Evolutionary conservation across 192 early-diverging fungal species (phyloP), one percentile per base, ranked within the genome.

Genomic region (Coemansia sp.): DNA sequence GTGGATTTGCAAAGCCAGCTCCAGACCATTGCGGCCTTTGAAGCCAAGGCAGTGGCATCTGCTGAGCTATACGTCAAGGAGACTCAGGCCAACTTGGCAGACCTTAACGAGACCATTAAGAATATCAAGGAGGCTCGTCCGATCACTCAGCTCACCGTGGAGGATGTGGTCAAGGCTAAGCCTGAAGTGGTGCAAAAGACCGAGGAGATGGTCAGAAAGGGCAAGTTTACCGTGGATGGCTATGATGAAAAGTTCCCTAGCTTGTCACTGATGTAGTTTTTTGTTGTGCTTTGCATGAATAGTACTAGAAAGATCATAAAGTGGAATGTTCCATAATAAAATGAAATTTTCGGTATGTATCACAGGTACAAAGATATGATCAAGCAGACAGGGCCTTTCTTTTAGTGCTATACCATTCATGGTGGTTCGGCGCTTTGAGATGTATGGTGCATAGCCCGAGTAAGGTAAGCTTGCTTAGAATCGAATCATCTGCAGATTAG

Each of bases 111-210:
- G 53, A 92, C 96, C 42, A 80, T 97, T 46, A 87, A 72, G 68
- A 93, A 97, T 83, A 98, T 98, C 57, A 91, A 98, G 65, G 80
- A 80, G 48, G 88, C 96, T 21, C 87, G 96, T 57, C 96, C 96
- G 41, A 82, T 97, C 55, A 91, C 96, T 46, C 83, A 96, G 72
- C 83, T 96, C 43, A 97, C 94, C 9, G 91, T 77, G 6, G 96
- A 97, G 43, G 96, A 98, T 71, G 87, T 98, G 53, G 83, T 90
- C 80, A 84, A 87, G 79, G 91, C 92, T 56, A 90, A 88, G 78
- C 96, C 96, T 26, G 94, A 95, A 53, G 80, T 98, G 55, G 90
- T 88, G 70, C 78, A 82, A 73, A 88, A 85, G 56, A 89, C 94
- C 35, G 92, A 92, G 70, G 90, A 91, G 68, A 88, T 91, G 88